These are phyloP conservation scores for Puccinia polysora DNA, from an alignment of 1,284 basidiomycete genomes.

Conservation along the genomic window DNA sequence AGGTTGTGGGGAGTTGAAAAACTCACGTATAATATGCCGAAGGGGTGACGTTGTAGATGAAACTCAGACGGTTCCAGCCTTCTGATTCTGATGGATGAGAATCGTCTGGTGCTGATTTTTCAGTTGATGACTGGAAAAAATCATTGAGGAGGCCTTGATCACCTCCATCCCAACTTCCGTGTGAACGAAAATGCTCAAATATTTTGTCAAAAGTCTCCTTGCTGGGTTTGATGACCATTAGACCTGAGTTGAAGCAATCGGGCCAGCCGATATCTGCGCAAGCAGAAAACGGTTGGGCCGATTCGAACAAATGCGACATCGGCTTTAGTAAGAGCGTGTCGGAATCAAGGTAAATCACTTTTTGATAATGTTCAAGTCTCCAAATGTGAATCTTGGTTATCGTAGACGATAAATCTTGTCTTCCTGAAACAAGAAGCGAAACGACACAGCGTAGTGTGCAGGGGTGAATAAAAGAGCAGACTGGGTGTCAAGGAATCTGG, in stretches of 20 bases:
- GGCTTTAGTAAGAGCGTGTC: conserved; percentile 85
- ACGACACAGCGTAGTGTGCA: too few relatives aligned
- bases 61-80: conserved; percentile 48
- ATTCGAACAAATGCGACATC: conserved; percentile 77
- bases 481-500: neutral
- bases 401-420: conserved; percentile 82
- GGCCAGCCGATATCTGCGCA: conserved; percentile 97
- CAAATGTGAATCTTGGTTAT: conserved; percentile 94
- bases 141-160: conserved; percentile 95
- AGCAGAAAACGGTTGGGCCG: conserved; percentile 66
- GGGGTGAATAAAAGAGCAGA: neutral
- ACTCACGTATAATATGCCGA: conserved; percentile 93
- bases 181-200: conserved; percentile 63
- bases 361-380: conserved; percentile 77
- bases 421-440: too few relatives aligned
- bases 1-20: conserved; percentile 1
- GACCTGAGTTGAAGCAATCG: conserved; percentile 95
- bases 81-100: too few relatives aligned
- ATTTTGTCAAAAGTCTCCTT: conserved; percentile 75
- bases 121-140: conserved; percentile 58
- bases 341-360: conserved; percentile 90
- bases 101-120: conserved; percentile 49
- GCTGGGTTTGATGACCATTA: conserved; percentile 78
- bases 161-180: conserved; percentile 91
- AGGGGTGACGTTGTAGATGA: conserved; percentile 85